phyloP scores from a whole-genome alignment of 345 rosid species.

The Syzygium grande region DNA sequence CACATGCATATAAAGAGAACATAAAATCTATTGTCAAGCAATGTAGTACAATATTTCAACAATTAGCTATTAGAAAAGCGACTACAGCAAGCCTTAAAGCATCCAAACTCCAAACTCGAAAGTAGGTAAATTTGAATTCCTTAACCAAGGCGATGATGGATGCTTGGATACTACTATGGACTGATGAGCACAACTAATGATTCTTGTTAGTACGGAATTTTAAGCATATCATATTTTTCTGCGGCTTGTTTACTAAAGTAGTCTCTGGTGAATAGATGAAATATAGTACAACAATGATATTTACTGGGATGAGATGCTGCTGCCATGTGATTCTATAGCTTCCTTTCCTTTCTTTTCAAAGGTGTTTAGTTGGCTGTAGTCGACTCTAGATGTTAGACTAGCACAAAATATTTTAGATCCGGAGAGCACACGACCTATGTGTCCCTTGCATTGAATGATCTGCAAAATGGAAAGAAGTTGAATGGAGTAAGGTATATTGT shows the following conservation, averaged over 20 bases:
- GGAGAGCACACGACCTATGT: background rate
- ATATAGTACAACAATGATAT: too few species aligned
- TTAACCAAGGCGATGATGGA: background rate
- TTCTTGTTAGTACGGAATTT: background rate
- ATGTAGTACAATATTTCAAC: fast-evolving
- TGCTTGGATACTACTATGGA: background rate
- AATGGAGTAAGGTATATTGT: background rate
- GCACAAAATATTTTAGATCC: background rate
- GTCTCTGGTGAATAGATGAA: too few species aligned
- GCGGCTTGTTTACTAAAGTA: background rate
- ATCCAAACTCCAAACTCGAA: background rate
- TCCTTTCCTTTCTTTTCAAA: background rate
- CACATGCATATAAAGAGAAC: fast-evolving
- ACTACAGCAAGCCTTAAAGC: background rate
- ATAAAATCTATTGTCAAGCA: fast-evolving
- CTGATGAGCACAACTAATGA: background rate
- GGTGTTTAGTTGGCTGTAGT: background rate
- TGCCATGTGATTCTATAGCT: background rate
- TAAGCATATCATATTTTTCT: background rate
- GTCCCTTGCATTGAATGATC: background rate
- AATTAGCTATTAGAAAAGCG: background rate
- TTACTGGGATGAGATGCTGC: too few species aligned
- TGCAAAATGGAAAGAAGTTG: background rate
- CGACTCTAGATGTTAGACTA: background rate
- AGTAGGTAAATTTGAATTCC: background rate